Base-by-base conservation (phyloP, 192 early-diverging fungal species). In the Podochytrium sp. region DNA sequence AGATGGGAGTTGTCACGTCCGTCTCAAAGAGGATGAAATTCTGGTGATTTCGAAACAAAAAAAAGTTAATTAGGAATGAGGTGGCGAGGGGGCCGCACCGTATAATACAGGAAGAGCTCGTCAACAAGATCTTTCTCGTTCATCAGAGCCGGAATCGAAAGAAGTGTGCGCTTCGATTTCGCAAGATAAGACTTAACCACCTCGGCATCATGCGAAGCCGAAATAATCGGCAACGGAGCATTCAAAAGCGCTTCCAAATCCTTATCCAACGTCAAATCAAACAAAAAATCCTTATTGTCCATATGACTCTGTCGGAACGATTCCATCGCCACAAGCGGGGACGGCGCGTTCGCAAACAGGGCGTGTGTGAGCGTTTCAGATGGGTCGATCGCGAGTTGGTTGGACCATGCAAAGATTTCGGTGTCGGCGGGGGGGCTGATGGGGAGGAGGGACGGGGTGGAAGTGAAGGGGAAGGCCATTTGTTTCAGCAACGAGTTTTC, bases 381-480 rank as follows among this genome's bases (percentile, higher is more conserved):
- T 14, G 4, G 18, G 16, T 5, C 27, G 20, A 16, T 23, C 10
- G 14, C 55, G 55, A 29, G 7, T 29, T 14, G 12, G 23, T 41
- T 10, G 5, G 63, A 65, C 27, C 33, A 65, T 43, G 43, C 12
- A 14, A 29, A 47, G 7, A 47, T 18, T 0, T 5, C 37, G 41
- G 63, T 47, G 23, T 3, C 29, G 41, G 41, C 18, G 10, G 2
- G 27, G n/a, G 63, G 6, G 16, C 23, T 65, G 39, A 25, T 5
- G 18, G n/a, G 16, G 37, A 30, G 63, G n/a, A 10, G n/a, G 37
- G 12, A 16, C 18, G 37, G 42, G 43, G 25, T 16, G 41, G 66
- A 27, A 30, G 43, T 32, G 33, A 69, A 69, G 29, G 66, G 18
- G 52, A 69, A 50, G 14, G 47, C 50, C 66, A 69, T 69, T 27